Evolutionary conservation across 805 yeast species (phyloP).

Genomic region (Kregervanrija delftensis): DNA sequence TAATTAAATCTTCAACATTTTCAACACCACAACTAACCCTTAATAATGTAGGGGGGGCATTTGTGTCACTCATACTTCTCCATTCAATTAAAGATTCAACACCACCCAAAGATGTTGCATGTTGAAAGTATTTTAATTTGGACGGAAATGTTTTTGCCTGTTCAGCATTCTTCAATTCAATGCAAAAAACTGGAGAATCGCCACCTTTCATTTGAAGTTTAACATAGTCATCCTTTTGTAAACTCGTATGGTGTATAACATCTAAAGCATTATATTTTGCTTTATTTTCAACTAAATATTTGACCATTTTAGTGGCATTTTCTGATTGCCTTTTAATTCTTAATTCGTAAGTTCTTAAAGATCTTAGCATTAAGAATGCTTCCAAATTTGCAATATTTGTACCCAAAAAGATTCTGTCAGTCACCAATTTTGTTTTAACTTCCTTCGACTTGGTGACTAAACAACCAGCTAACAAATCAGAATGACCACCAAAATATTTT

Average conservation of each 20-base stretch:
- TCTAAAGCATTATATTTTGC: constrained; percentile 41
- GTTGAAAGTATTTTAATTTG: constrained; percentile 64
- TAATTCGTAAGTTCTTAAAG: constrained; percentile 73
- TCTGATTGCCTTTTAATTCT: constrained; percentile 62
- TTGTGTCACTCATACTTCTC: constrained; percentile 69
- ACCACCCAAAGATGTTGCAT: constrained; percentile 92
- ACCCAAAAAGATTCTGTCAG: constrained; percentile 69
- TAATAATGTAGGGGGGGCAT: constrained; percentile 49
- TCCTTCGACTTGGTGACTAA: constrained; percentile 54
- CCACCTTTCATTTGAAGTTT: constrained; percentile 60
- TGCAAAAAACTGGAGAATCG: constrained; percentile 67
- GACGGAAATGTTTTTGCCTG: constrained; percentile 61
- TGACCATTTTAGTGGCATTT: constrained; percentile 56
- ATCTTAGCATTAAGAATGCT: constrained; percentile 64
- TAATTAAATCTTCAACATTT: constrained; percentile 66
- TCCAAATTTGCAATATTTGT: constrained; percentile 77
- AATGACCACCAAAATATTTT: constrained; percentile 93
- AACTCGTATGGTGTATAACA: constrained; percentile 61
- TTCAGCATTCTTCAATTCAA: constrained; percentile 43
- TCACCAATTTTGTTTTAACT: constrained; percentile 38
- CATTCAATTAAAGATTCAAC: constrained; percentile 87
- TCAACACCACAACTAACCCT: constrained; percentile 82
- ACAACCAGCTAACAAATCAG: constrained; percentile 81
- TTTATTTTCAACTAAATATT: constrained; percentile 46
- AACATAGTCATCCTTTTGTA: constrained; percentile 67